Evolutionary conservation across 2,329 filamentous ascomycete species (phyloP).

Genomic region (Colletotrichum godetiae): DNA sequence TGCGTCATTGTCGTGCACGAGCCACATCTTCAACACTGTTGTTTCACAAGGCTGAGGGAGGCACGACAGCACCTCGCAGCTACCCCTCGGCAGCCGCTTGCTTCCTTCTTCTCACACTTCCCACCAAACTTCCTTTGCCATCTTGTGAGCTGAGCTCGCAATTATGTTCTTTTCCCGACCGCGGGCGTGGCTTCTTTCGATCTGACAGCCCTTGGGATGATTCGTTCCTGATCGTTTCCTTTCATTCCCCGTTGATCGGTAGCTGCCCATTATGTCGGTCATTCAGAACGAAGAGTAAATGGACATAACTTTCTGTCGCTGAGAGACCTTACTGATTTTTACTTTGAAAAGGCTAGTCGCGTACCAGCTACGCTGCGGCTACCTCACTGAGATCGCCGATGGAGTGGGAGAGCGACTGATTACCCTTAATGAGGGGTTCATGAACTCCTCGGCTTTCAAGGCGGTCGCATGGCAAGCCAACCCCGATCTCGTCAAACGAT

Average conservation of each 20-base stretch:
- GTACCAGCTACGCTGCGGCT: constrained; percentile 84
- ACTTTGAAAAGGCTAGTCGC: constrained; percentile 75
- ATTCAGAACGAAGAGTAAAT: constrained; percentile 57
- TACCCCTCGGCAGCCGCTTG: constrained; percentile 21
- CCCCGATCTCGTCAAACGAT: constrained; percentile 81
- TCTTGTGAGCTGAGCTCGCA: constrained; percentile 31
- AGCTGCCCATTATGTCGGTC: constrained; percentile 50
- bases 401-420: constrained; percentile 88
- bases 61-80: constrained; percentile 1
- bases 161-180: constrained; percentile 27
- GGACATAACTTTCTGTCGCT: background rate
- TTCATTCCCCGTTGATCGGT: constrained; percentile 23
- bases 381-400: constrained; percentile 83
- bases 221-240: constrained; percentile 13
- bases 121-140: constrained; percentile 5
- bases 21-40: constrained; percentile 13
- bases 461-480: constrained; percentile 83
- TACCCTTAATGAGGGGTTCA: constrained; percentile 80
- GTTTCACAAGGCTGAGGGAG: constrained; percentile 38
- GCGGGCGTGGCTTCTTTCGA: constrained; percentile 15
- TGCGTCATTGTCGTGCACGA: constrained; percentile 24
- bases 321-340: background rate
- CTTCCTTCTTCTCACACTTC: background rate
- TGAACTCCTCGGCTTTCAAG: constrained; percentile 86
- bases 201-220: constrained; percentile 19